These are phyloP conservation scores for Alnus rubra DNA, from an alignment of 306 rosid genomes.

Conservation along the genomic window DNA sequence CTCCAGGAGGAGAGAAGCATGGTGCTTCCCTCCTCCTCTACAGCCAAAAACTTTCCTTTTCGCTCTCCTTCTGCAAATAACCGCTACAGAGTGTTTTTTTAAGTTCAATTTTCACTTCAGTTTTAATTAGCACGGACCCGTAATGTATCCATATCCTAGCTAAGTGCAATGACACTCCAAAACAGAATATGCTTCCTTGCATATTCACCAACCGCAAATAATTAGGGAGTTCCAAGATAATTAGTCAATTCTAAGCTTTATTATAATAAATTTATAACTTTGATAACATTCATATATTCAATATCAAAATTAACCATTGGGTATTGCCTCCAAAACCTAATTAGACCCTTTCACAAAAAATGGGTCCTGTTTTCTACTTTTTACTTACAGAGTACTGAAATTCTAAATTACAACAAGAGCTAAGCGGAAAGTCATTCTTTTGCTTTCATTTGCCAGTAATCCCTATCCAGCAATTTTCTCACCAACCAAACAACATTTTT, in stretches of 20 bases:
- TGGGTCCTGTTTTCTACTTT: not conserved
- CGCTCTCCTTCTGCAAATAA: too few relatives aligned
- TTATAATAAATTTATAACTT: too few relatives aligned
- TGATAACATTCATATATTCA: too few relatives aligned
- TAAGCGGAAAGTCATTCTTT: not conserved
- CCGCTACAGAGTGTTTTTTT: too few relatives aligned
- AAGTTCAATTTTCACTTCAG: too few relatives aligned
- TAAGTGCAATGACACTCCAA: not conserved
- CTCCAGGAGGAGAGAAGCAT: too few relatives aligned
- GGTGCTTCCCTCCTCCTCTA: too few relatives aligned
- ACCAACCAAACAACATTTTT: slow-evolving; percentile 5
- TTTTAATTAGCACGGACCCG: too few relatives aligned
- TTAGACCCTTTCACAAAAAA: not conserved
- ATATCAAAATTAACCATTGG: not conserved
- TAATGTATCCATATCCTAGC: not conserved
- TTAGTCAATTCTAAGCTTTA: not conserved
- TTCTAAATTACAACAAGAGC: not conserved
- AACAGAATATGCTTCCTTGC: not conserved
- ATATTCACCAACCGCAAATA: not conserved
- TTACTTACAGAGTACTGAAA: not conserved
- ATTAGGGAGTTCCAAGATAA: not conserved
- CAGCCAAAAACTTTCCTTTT: too few relatives aligned
- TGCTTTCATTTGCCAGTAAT: not conserved
- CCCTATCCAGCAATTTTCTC: slow-evolving; percentile 1
- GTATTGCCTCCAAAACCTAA: not conserved